Evolutionary conservation across 495 filamentous ascomycete genomes (phyloP), one percentile per base, ranked within the genome.

Genomic region (Podospora fimiseda): DNA sequence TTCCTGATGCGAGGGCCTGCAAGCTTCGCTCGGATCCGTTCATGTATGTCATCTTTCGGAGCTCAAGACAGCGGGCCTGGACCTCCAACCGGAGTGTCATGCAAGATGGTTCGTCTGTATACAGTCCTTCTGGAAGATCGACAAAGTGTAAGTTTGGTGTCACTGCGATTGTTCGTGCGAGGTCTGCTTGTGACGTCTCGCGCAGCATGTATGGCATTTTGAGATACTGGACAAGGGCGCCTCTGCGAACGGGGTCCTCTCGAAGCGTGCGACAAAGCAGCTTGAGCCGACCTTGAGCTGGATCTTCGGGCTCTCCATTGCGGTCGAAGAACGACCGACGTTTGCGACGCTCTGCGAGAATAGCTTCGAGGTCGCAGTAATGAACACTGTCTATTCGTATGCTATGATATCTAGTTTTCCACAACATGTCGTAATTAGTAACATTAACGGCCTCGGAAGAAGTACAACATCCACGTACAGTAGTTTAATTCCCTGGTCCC

Each of bases 141-240:
- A 96, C 85, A 66, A 92, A 96, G 62, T 81, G 86, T 2, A 97
- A 76, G 55, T 90, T 86, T 16, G 88, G 87, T n/a, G 88, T 72
- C 0, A 93, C 86, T 30, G 88, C 88, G 36, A 96, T 84, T 18
- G 86, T 88, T 40, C 89, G 81, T 14, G 93, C 93, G 48, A 96
- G 80, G 52, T 89, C 86, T 33, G 87, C 75, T 66, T 90, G 90
- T 72, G 80, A 87, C 6, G 86, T 85, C 69, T 96, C 92, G 40
- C 93, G 83, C 42, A 89, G 85, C 93, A 96, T 96, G 67, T 96
- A 97, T n/a, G 93, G 88, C 60, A 87, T 85, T 71, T 95, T 92
- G 49, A 98, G 72, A 50, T 84, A 87, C 53, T 85, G 70, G 9
- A 96, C 88, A 21, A 78, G 72, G 4, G 71, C 64, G 0, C 81